Evolutionary conservation across 768 basidiomycete genomes (phyloP), one percentile per base, ranked within the genome.

Genomic region (Collybia sordida): DNA sequence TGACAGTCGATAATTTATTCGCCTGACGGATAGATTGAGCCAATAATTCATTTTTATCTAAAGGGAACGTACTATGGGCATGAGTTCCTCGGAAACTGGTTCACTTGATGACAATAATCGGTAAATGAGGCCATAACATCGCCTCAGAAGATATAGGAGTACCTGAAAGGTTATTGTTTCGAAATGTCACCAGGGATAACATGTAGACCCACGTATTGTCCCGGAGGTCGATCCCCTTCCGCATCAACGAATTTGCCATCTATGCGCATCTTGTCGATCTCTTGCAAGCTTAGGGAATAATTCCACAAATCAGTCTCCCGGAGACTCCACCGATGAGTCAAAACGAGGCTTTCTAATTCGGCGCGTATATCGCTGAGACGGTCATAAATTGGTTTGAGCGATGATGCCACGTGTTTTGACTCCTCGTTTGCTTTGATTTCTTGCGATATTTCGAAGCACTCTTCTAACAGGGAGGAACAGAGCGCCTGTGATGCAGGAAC

Each of bases 101-200:
- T 98, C 96, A 54, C 90, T 93, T 17, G 93, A 93, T 21, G 93
- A 94, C 54, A 99, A 80, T 42, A 99, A 69, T 23, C 88, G 81
- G 67, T 98, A 98, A 58, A 97, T 95, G 45, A 98, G 79, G 53
- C 96, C 96, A 66, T 98, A 95, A 73, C 97, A 99, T 64, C 96
- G 82, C 59, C 96, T 75, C 46, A 99, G 75, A 31, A 98, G 80
- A 66, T 97, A 99, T 19, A 99, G 77, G 39, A 98, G 72, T 19
- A 95, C 93, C 95, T 98, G 53, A 5, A 11, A 4, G 22, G 15
- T 25, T 27, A 23, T 7, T 43, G 4, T 44, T 45, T 37, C 31
- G 49, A 2, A 11, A 24, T 24, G 38, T 5, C 45, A 23, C 27
- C 18, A 42, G 44, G 23, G 45, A 22, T 21, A 23, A 11, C 17